Conservation (phyloP, 805 yeast genomes). For the Yarrowia sp. region DNA sequence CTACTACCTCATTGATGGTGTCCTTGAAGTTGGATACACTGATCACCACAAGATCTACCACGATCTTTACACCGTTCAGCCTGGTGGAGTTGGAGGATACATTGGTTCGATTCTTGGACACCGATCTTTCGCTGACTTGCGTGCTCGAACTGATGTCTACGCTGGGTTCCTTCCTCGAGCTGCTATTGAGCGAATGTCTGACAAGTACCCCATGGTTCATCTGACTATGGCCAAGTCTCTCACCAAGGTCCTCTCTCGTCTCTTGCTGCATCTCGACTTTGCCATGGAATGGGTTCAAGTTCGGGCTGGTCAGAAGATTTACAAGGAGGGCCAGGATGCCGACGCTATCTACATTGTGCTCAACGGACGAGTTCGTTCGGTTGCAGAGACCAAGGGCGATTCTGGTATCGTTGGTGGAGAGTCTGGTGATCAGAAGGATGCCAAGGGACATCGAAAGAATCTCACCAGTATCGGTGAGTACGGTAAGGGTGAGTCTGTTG, state of each 20-base stretch:
- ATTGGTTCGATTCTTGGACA: conserved; percentile 80
- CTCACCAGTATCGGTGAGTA: conserved; percentile 67
- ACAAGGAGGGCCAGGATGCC: conserved; percentile 83
- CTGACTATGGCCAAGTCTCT: conserved; percentile 78
- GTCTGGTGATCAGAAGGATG: conserved; percentile 19
- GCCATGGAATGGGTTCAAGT: conserved; percentile 95
- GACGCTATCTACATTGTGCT: conserved; percentile 89
- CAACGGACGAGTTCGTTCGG: conserved; percentile 84
- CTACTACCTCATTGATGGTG: conserved; percentile 80
- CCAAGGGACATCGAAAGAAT: conserved; percentile 33
- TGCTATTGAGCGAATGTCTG: conserved; percentile 69
- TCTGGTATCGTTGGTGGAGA: conserved; percentile 19
- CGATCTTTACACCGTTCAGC: conserved; percentile 61
- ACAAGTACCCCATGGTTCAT: conserved; percentile 76
- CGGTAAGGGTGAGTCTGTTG: conserved; percentile 94
- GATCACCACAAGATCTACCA: conserved; percentile 46
- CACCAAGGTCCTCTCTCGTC: conserved; percentile 68
- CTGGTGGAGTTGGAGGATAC: conserved; percentile 90
- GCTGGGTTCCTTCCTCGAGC: conserved; percentile 74
- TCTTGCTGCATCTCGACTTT: conserved; percentile 78
- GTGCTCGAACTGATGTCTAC: conserved; percentile 65
- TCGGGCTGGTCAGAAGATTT: conserved; percentile 82
- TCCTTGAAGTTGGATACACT: conserved; percentile 65
- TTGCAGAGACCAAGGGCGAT: conserved; percentile 44
- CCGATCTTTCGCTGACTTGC: conserved; percentile 75